A percentile compares a stretch with the other conserved stretches of the same genome.
These are phyloP conservation scores for Coniochaeta ligniaria DNA, from an alignment of 2,329 filamentous ascomycete species.

Conservation along the genomic window DNA sequence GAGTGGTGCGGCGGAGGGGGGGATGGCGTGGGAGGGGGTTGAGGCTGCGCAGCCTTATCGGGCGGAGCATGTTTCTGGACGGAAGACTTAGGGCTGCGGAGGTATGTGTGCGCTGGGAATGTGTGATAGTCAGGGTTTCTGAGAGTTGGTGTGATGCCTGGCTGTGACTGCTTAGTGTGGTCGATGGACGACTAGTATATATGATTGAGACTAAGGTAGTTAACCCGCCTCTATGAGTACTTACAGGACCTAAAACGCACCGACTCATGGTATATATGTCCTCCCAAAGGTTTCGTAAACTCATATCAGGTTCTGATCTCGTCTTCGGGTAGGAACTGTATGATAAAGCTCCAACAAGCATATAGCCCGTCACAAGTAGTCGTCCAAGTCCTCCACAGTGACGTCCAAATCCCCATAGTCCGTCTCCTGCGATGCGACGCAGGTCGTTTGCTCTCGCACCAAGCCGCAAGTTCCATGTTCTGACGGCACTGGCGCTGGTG, in stretches of 20 bases:
- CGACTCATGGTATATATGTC: not conserved
- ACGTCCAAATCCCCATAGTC: constrained; percentile 15
- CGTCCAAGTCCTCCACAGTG: constrained; percentile 3
- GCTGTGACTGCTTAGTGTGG: not conserved
- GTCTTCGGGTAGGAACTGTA: too few species aligned
- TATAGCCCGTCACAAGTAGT: not conserved
- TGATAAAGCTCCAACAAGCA: not conserved
- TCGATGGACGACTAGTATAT: too few species aligned
- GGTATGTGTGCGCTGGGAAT: not conserved
- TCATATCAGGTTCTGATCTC: not conserved
- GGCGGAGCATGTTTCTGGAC: not conserved
- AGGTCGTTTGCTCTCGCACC: not conserved
- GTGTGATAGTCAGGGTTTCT: not conserved
- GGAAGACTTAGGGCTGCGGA: not conserved
- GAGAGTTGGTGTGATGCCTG: not conserved
- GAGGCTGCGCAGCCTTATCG: not conserved
- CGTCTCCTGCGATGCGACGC: constrained; percentile 11
- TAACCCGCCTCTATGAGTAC: too few species aligned
- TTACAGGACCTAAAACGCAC: not conserved
- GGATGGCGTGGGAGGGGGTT: not conserved
- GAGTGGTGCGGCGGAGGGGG: not conserved
- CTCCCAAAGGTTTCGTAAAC: not conserved
- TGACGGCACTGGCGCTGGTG: not conserved
- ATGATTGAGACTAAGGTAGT: too few species aligned
- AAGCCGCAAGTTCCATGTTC: not conserved